A percentile compares a stretch with the other conserved stretches of the same genome.
Evolutionary conservation across 2,329 filamentous ascomycete genomes (phyloP).

Genomic region (Pseudopyrenochaeta lycopersici): DNA sequence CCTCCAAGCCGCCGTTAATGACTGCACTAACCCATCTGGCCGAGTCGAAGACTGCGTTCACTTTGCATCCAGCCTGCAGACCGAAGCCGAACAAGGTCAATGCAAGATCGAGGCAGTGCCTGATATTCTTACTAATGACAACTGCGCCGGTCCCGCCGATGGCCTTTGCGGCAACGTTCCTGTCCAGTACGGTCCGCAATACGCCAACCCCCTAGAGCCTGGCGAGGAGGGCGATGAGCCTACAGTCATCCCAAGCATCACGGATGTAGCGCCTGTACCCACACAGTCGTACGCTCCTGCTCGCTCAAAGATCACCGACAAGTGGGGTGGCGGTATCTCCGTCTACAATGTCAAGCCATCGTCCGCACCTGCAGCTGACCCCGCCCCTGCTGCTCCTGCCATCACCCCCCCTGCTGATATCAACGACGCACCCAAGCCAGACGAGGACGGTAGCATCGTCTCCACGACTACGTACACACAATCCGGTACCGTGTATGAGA

Average conservation of each 20-base stretch:
- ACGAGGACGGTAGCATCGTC: constrained; percentile 34
- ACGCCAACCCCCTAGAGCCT: constrained; percentile 44
- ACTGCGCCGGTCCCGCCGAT: constrained; percentile 64
- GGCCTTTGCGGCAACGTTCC: constrained; percentile 73
- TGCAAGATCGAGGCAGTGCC: constrained; percentile 72
- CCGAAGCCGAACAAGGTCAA: constrained; percentile 59
- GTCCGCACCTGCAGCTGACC: constrained; percentile 7
- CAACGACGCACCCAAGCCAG: constrained; percentile 8
- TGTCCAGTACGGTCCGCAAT: constrained; percentile 56
- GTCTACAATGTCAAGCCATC: constrained; percentile 36
- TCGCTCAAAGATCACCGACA: constrained; percentile 15
- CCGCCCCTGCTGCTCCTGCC: constrained; percentile 16
- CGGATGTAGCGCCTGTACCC: constrained; percentile 36
- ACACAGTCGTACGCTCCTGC: constrained; percentile 47
- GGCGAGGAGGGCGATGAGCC: constrained; percentile 30
- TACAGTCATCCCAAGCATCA: constrained; percentile 28
- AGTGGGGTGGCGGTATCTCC: constrained; percentile 45
- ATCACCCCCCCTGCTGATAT: constrained; percentile 33
- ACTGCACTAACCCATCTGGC: constrained; percentile 77
- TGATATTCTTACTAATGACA: constrained; percentile 63
- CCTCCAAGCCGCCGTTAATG: constrained; percentile 73
- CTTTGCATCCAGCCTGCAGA: constrained; percentile 69
- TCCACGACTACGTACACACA: constrained; percentile 54
- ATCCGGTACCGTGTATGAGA: constrained; percentile 54
- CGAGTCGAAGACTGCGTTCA: constrained; percentile 76